These are phyloP conservation scores for Populus deltoides DNA, from an alignment of 345 rosid species.

Conservation along the genomic window DNA sequence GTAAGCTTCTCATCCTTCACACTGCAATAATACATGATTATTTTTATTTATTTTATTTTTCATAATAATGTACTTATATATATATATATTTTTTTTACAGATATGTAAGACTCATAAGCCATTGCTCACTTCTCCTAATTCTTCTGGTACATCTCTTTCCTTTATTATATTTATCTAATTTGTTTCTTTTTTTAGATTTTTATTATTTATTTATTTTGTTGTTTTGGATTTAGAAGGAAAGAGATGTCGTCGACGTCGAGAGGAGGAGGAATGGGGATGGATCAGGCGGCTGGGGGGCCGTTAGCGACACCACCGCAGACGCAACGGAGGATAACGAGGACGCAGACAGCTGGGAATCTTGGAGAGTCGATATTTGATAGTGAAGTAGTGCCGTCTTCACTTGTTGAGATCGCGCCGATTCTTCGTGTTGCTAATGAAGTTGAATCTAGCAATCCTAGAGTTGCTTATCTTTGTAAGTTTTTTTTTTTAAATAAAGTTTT, in stretches of 20 bases:
- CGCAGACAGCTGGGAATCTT: conserved; percentile 90
- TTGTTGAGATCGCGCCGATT: conserved; percentile 93
- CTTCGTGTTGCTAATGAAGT: conserved; percentile 99
- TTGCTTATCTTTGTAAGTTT: conserved; percentile 90
- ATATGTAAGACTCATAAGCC: neutral
- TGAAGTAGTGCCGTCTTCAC: conserved; percentile 96
- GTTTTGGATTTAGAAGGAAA: neutral
- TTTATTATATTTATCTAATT: neutral
- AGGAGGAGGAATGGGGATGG: conserved; percentile 19
- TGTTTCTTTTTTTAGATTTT: neutral
- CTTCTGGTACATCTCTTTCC: neutral
- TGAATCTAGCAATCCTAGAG: conserved; percentile 84
- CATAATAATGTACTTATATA: neutral
- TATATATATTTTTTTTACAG: neutral
- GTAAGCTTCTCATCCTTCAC: neutral
- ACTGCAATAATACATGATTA: neutral
- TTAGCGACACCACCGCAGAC: conserved; percentile 31
- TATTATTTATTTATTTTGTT: neutral
- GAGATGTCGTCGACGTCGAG: conserved; percentile 27
- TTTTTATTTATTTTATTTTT: neutral
- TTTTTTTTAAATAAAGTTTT: neutral
- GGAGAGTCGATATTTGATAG: conserved; percentile 90
- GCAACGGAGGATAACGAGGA: conserved; percentile 59
- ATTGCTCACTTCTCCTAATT: neutral
- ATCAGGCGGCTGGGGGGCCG: conserved; percentile 22